A percentile compares a stretch with the other conserved stretches of the same genome.
Evolutionary conservation across 495 filamentous ascomycete species (phyloP).

Genomic region (Talaromyces nanjingensis): DNA sequence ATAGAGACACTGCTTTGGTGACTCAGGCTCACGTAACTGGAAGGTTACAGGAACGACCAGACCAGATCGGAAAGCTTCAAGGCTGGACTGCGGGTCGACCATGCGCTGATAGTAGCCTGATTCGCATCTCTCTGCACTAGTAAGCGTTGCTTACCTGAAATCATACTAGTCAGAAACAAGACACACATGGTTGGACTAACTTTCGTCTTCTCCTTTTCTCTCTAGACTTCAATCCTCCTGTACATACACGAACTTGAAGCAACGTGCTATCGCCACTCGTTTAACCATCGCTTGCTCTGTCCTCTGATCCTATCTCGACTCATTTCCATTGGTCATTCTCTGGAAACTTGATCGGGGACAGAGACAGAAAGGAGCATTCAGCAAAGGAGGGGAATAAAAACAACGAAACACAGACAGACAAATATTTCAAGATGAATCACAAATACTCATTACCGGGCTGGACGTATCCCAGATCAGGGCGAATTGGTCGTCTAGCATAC

Average conservation of each 20-base stretch:
- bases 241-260: background rate
- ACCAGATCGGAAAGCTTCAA: background rate
- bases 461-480: conserved; percentile 7
- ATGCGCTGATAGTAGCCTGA: no score
- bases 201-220: conserved; percentile 3
- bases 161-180: conserved; percentile 1
- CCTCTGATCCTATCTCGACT: background rate
- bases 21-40: background rate
- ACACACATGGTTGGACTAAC: background rate
- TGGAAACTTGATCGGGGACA: background rate
- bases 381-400: conserved; percentile 17
- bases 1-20: no score
- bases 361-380: background rate
- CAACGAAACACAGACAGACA: background rate
- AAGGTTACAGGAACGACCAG: background rate
- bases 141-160: background rate
- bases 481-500: conserved; percentile 5
- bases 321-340: background rate
- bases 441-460: conserved; percentile 7
- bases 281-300: conserved; percentile 3
- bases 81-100: background rate
- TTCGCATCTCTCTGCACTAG: background rate
- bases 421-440: background rate
- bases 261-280: background rate
- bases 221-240: background rate